Base-by-base conservation (phyloP, 345 rosid genomes). In the Acer yangbiense region DNA sequence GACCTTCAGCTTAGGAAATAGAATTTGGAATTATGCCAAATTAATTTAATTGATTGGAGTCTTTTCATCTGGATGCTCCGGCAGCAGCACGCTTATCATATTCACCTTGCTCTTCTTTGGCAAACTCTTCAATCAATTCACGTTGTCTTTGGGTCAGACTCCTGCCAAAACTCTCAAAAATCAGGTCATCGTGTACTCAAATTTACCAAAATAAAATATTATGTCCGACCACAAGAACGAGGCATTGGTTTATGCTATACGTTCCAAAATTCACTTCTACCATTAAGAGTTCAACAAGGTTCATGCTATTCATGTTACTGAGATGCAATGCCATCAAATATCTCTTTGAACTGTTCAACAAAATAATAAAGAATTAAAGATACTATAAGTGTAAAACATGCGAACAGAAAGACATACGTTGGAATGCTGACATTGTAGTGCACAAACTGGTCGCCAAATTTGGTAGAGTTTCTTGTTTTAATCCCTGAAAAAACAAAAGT, bases 361-460 rank as follows among this genome's bases (percentile, higher is more conserved):
- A 18, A 57, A 71, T 54, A 44, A 55, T 71, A 32, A 71, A 4
- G 58, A 32, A 44, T 32, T 71, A 32, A 71, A 35, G 58, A 32
- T 18, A 54, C 10, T 55, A 1, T 2, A 27, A 0, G 2, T 0
- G 9, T 13, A 25, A 35, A 52, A 35, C 10, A 13, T 17, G 1
- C 6, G 48, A 72, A 35, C 20, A 60, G 14, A 67, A 32, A 60
- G 70, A 84, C 98, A 35, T 87, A 94, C 99, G 81, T 63, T 44
- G 99, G 99, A 80, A 97, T 93, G 91, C 88, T 88, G 85, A 97
- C 91, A 65, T 89, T 94, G 87, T 91, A 97, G 81, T 97, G 97
- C 83, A 97, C 99, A 76, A 80, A 97, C 68, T 94, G 98, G 84
- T 97, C 97, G 18, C 99, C 99, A 29, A 83, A 89, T 76, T 88